These are phyloP conservation scores for Aspergillus incahuasiensis DNA, from an alignment of 495 filamentous ascomycete species.

Conservation along the genomic window DNA sequence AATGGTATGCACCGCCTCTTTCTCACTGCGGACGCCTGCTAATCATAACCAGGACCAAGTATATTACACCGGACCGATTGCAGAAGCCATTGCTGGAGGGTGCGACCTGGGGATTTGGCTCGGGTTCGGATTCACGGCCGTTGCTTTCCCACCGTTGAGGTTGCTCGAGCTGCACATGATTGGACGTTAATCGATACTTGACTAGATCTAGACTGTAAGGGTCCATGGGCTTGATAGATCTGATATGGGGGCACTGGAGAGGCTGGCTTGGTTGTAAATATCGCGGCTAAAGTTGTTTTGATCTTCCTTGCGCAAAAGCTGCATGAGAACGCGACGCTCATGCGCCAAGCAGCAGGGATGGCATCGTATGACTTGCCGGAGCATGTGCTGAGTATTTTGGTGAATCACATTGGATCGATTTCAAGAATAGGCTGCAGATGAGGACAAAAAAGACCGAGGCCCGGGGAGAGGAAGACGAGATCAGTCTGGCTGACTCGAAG, in stretches of 20 bases:
- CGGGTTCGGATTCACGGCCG: constrained; percentile 35
- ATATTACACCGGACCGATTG: constrained; percentile 46
- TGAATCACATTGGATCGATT: neutral
- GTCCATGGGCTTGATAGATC: neutral
- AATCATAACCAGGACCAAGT: constrained; percentile 34
- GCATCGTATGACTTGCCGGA: neutral
- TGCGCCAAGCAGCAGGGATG: neutral
- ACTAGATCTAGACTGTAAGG: neutral
- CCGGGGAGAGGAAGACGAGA: neutral
- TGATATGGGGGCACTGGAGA: neutral
- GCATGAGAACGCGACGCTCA: neutral
- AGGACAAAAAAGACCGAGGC: neutral
- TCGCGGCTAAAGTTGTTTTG: neutral
- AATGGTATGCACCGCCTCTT: constrained; percentile 33
- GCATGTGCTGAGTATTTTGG: too few relatives aligned
- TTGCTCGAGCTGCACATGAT: constrained; percentile 34
- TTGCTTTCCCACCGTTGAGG: constrained; percentile 42
- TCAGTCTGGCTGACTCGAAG: neutral
- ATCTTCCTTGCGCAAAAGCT: neutral
- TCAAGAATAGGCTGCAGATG: neutral
- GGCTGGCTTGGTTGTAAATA: neutral
- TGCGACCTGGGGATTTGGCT: constrained; percentile 44
- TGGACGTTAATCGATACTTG: constrained; percentile 22
- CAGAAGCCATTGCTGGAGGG: constrained; percentile 28
- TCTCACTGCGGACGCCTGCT: neutral